phyloP scores from a whole-genome alignment of 768 basidiomycete species.

The Hydnomerulius pinastri region DNA sequence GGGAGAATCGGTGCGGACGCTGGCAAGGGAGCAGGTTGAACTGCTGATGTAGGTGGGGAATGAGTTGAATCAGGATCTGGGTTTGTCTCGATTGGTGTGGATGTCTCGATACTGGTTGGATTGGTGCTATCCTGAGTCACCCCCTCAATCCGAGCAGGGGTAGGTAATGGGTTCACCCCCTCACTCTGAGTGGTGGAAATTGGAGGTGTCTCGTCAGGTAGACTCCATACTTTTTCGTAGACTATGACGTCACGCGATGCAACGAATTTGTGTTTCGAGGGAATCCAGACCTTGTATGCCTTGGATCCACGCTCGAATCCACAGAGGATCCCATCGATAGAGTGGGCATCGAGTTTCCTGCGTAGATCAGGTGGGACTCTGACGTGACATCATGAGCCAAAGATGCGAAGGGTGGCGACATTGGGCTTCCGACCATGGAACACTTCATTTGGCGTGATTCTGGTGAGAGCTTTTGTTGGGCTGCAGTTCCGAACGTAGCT shows the following conservation, averaged over 20 bases:
- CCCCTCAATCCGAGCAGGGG: conserved; percentile 2
- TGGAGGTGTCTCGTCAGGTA: neutral
- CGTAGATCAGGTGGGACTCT: neutral
- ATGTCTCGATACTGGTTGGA: neutral
- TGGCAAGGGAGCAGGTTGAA: neutral
- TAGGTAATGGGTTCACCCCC: neutral
- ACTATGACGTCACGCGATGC: conserved; percentile 1
- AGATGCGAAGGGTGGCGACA: conserved; percentile 20
- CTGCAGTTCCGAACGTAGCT: conserved; percentile 4
- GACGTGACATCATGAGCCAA: conserved; percentile 18
- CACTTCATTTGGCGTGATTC: conserved; percentile 24
- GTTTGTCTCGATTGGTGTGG: neutral
- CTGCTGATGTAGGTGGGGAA: neutral
- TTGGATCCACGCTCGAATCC: conserved; percentile 3
- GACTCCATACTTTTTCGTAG: neutral
- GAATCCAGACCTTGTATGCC: conserved; percentile 8
- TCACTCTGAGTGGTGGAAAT: neutral
- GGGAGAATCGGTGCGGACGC: neutral
- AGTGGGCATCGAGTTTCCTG: conserved; percentile 9
- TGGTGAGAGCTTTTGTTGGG: conserved; percentile 1
- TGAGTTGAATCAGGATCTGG: neutral
- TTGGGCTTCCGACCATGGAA: conserved; percentile 24
- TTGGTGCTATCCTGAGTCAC: neutral
- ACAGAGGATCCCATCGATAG: conserved; percentile 1
- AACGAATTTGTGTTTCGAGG: conserved; percentile 3